Evolutionary conservation across 352 stramenopile genomes (phyloP).

Genomic region (Phytopythium oedochilum): DNA sequence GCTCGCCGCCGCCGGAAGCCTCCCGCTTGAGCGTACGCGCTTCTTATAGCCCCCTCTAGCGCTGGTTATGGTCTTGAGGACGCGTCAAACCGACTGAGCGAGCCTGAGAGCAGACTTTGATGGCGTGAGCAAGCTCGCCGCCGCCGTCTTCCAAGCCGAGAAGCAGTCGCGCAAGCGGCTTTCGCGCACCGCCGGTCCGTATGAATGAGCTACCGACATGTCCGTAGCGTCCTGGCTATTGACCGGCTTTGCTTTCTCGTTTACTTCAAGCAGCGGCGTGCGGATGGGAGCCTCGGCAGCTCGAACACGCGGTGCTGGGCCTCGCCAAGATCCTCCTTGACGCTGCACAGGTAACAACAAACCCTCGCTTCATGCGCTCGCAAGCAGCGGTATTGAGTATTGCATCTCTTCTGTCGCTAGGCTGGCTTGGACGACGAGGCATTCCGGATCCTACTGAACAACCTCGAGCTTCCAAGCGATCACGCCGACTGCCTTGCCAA

Average conservation of each 20-base stretch:
- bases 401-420: too few species aligned
- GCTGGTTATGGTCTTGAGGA: too few species aligned
- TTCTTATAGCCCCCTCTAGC: too few species aligned
- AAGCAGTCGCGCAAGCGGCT: conserved; percentile 63
- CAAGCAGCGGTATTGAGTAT: too few species aligned
- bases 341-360: conserved; percentile 46
- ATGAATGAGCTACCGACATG: not conserved
- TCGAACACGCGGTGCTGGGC: conserved; percentile 51
- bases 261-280: conserved; percentile 29
- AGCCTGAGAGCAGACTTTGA: conserved; percentile 42
- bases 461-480: conserved; percentile 32
- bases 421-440: conserved; percentile 33
- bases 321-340: conserved; percentile 79
- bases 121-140: conserved; percentile 42
- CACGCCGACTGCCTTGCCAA: conserved; percentile 40
- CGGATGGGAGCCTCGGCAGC: conserved; percentile 49
- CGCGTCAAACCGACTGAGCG: too few species aligned
- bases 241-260: not conserved
- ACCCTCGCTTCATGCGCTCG: too few species aligned
- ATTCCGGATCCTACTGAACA: conserved; percentile 37
- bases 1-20: conserved; percentile 22
- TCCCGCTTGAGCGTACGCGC: conserved; percentile 36
- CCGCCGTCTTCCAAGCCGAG: conserved; percentile 53
- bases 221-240: too few species aligned
- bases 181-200: conserved; percentile 53